A percentile compares a stretch with the other conserved stretches of the same genome.
Conservation (phyloP, 2,329 filamentous ascomycete genomes). For the Ophiocordyceps australis region DNA sequence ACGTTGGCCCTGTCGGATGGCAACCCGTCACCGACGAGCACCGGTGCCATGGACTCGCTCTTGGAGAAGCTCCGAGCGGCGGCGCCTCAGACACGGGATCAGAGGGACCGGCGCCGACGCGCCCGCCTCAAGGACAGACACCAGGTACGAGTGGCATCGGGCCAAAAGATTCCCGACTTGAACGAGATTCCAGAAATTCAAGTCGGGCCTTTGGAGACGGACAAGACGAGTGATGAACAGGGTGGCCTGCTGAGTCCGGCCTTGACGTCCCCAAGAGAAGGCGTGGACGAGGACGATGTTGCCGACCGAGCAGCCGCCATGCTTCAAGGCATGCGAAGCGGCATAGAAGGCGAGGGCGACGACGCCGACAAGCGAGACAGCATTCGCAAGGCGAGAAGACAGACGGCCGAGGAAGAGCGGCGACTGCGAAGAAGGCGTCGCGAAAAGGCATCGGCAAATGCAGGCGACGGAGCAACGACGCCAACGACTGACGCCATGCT, state of each 20-base stretch:
- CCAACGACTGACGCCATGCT: slow-evolving; percentile 3
- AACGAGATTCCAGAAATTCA: slow-evolving; percentile 43
- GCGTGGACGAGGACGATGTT: slow-evolving; percentile 56
- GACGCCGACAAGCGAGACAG: slow-evolving; percentile 35
- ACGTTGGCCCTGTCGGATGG: slow-evolving; percentile 20
- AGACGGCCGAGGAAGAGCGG: slow-evolving; percentile 67
- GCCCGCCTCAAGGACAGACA: slow-evolving; percentile 81
- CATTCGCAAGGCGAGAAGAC: slow-evolving; percentile 41
- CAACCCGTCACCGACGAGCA: slow-evolving; percentile 49
- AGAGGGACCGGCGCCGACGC: slow-evolving; percentile 72
- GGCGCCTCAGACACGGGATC: slow-evolving; percentile 74
- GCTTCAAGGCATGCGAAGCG: slow-evolving; percentile 64
- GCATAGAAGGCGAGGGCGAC: slow-evolving; percentile 35
- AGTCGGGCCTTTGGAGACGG: slow-evolving; percentile 14
- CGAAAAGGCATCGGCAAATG: slow-evolving; percentile 31
- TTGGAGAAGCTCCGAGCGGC: slow-evolving; percentile 90
- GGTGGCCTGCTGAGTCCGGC: slow-evolving; percentile 32
- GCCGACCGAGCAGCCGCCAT: slow-evolving; percentile 70
- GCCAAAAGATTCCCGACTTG: slow-evolving; percentile 64
- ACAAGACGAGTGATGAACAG: slow-evolving; percentile 25
- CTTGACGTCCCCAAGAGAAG: slow-evolving; percentile 21
- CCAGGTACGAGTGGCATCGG: slow-evolving; percentile 75
- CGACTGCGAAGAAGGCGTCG: slow-evolving; percentile 47
- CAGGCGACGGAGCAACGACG: slow-evolving; percentile 2
- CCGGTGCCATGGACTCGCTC: slow-evolving; percentile 88